Base-by-base conservation (phyloP, 306 rosid genomes). In the Oemleria cerasiformis region DNA sequence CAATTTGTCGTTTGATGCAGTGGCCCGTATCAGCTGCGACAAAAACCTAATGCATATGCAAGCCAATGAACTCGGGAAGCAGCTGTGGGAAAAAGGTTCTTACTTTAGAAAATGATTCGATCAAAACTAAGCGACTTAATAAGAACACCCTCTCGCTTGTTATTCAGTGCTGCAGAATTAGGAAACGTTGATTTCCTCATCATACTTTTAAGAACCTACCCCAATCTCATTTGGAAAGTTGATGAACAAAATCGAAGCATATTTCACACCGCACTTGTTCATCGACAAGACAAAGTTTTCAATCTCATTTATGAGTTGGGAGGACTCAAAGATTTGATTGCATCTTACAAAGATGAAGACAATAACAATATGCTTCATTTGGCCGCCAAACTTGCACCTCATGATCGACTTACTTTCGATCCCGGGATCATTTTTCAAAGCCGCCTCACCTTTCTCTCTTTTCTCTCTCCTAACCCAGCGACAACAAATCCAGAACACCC, bases 11-110 rank as follows among this genome's bases (percentile, higher is more conserved):
- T 41, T 63, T 63, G 6, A 39, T 40, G 20, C 67, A 63, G 67
- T 63, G 1, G 49, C 36, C 11, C 21, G 8, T 19, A 40, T 40
- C 47, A 43, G 6, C 5, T 63, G n/a, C 49, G 4, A 41, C 47
- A 63, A 40, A 19, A 5, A 9, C 7, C 9, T 63, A 23, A 63
- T 39, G 21, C 49, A 63, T n/a, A 63, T 41, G 67, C 38, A 67
- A 67, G 71, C 56, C 12, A 9, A 9, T 47, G 25, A 67, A 50
- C 59, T 67, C 23, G 60, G 48, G 42, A 48, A 50, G 25, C 58
- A 47, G 25, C 25, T 67, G 6, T 67, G n/a, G 71, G 71, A 49
- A 67, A 15, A 48, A 67, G 16, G 58, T 67, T 48, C 20, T 67
- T 34, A 67, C 41, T 4, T n/a, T 23, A 36, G 14, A 30, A 3